Evolutionary conservation across 495 filamentous ascomycete species (phyloP).

Genomic region (Aspergillus sclerotioniger): DNA sequence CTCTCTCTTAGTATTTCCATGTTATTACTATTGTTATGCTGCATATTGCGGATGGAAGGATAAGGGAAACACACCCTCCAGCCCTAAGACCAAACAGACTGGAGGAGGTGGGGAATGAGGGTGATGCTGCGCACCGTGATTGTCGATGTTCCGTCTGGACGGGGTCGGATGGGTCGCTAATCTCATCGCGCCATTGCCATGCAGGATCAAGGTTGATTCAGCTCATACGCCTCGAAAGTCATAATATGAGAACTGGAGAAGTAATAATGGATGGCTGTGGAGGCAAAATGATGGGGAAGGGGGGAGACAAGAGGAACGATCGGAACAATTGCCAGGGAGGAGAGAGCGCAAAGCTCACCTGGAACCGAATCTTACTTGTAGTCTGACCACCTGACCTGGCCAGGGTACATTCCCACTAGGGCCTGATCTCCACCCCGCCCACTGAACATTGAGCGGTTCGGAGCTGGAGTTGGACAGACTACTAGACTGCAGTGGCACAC

Average conservation of each 20-base stretch:
- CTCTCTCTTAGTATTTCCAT: too few relatives aligned
- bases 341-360: too few relatives aligned
- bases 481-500: neutral
- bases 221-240: too few relatives aligned
- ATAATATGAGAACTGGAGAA: too few relatives aligned
- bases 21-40: neutral
- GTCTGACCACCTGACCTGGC: neutral
- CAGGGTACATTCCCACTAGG: constrained; percentile 39
- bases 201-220: too few relatives aligned
- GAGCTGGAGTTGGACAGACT: too few relatives aligned
- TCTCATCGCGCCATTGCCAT: too few relatives aligned
- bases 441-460: neutral
- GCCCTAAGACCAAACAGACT: neutral
- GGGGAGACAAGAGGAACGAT: constrained; percentile 6
- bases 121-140: neutral
- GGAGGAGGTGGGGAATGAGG: neutral
- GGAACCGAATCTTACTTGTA: neutral
- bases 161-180: too few relatives aligned
- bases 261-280: too few relatives aligned
- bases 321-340: neutral
- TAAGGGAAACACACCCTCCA: neutral
- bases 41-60: neutral
- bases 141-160: too few relatives aligned
- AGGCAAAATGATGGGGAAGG: neutral
- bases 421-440: constrained; percentile 26